phyloP scores from a whole-genome alignment of 768 basidiomycete genomes.

The Leucosporidium creatinivorum region DNA sequence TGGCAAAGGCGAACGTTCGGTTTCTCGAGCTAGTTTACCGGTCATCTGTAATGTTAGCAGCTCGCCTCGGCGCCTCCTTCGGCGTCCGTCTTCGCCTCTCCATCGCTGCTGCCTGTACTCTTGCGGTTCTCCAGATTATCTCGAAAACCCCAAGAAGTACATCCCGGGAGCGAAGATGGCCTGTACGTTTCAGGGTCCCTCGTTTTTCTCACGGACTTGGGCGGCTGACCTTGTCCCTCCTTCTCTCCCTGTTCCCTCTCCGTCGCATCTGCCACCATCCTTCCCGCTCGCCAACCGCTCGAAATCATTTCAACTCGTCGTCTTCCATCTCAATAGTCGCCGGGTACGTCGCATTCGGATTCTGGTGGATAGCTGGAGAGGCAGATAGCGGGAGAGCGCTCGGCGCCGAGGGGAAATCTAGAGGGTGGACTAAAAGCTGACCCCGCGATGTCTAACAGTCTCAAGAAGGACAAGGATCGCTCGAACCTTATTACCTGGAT shows the following conservation, averaged over 20 bases:
- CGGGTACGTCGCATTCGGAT: background rate
- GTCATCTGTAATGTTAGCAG: too few species aligned
- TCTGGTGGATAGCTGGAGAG: background rate
- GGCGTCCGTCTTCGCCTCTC: too few species aligned
- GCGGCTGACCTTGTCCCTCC: too few species aligned
- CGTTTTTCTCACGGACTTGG: conserved; percentile 36
- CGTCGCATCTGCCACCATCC: too few species aligned
- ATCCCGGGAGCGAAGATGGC: conserved; percentile 30
- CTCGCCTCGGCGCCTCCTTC: background rate
- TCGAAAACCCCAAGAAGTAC: conserved; percentile 95
- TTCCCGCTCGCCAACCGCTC: too few species aligned
- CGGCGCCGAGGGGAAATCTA: too few species aligned
- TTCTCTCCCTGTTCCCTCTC: too few species aligned
- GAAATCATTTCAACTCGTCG: conserved; percentile 58
- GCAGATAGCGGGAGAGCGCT: background rate
- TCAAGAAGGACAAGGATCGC: conserved; percentile 97
- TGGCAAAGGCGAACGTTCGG: too few species aligned
- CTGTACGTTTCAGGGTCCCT: background rate
- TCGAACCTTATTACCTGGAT: conserved; percentile 83
- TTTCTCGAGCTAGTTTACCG: too few species aligned
- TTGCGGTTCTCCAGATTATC: conserved; percentile 31
- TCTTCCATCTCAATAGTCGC: background rate
- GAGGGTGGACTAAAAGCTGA: too few species aligned
- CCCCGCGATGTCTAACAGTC: conserved; percentile 64
- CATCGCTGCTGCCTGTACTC: background rate